Evolutionary conservation across 2,329 filamentous ascomycete genomes (phyloP).

Genomic region (Emericellopsis cladophorae): DNA sequence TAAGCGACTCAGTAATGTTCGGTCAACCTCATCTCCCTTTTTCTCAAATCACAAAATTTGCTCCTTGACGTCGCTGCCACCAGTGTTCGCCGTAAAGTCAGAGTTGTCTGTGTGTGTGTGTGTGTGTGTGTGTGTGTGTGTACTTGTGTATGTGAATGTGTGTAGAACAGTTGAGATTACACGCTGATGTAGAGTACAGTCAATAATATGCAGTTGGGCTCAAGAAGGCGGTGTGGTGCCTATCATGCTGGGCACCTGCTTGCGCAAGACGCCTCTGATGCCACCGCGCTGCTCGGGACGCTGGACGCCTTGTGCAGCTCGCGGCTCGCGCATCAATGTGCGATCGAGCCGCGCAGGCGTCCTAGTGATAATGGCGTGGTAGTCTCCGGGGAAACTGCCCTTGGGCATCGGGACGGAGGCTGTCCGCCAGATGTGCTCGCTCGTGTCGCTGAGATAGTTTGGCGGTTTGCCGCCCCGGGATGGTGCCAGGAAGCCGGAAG

Average conservation of each 20-base stretch:
- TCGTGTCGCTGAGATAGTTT: constrained; percentile 57
- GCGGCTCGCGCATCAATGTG: constrained; percentile 80
- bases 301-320: constrained; percentile 81
- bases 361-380: constrained; percentile 45
- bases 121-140: too few species aligned
- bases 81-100: too few species aligned
- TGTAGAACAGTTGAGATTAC: too few species aligned
- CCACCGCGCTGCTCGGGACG: constrained; percentile 37
- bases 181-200: not conserved
- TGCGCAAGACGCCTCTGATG: constrained; percentile 35
- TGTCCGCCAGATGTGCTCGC: constrained; percentile 70
- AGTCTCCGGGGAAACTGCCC: constrained; percentile 47
- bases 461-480: constrained; percentile 27
- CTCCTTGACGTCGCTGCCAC: too few species aligned
- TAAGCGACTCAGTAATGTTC: too few species aligned
- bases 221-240: constrained; percentile 26
- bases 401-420: constrained; percentile 47
- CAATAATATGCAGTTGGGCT: constrained; percentile 3
- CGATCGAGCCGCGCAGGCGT: constrained; percentile 77
- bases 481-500: constrained; percentile 21
- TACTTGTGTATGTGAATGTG: too few species aligned
- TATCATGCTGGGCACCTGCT: constrained; percentile 40
- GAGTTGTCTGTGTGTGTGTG: too few species aligned
- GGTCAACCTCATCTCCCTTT: too few species aligned
- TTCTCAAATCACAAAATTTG: too few species aligned